phyloP scores from a whole-genome alignment of 352 stramenopile genomes.

The Phytophthora meadii region DNA sequence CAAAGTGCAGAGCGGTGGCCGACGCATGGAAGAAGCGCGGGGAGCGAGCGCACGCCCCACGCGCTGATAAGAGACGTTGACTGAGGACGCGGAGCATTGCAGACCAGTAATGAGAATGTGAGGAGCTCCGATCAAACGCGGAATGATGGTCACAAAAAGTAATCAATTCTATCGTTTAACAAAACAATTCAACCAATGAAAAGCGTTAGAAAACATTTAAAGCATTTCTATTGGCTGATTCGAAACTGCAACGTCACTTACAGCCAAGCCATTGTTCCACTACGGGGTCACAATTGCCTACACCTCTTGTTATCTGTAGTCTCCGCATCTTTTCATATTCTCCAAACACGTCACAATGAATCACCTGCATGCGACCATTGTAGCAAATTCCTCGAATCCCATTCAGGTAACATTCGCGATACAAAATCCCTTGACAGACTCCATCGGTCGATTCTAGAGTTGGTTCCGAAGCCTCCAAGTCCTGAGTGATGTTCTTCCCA shows the following conservation, averaged over 20 bases:
- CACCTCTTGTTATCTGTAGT: constrained; percentile 36
- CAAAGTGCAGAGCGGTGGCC: constrained; percentile 50
- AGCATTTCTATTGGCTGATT: constrained; percentile 1
- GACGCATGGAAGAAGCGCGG: constrained; percentile 57
- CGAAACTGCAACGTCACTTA: constrained; percentile 11
- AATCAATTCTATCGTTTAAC: constrained; percentile 13
- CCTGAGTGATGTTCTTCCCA: constrained; percentile 34
- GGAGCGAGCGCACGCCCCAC: constrained; percentile 2
- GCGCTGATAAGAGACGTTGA: constrained; percentile 27
- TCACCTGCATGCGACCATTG: constrained; percentile 51
- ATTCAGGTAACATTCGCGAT: constrained; percentile 36
- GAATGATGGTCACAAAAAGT: neutral
- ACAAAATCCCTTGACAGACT: constrained; percentile 38
- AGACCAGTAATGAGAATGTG: constrained; percentile 1
- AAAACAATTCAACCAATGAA: constrained; percentile 14
- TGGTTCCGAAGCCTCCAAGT: constrained; percentile 33
- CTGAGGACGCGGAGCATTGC: constrained; percentile 44
- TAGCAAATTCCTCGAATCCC: constrained; percentile 44
- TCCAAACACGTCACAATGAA: constrained; percentile 47
- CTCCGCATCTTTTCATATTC: constrained; percentile 45
- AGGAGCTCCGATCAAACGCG: neutral
- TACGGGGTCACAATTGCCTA: constrained; percentile 36
- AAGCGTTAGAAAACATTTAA: neutral
- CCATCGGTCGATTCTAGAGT: constrained; percentile 34
- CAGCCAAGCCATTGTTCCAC: constrained; percentile 50